Base-by-base conservation (phyloP, 306 rosid genomes). In the Malus fusca region DNA sequence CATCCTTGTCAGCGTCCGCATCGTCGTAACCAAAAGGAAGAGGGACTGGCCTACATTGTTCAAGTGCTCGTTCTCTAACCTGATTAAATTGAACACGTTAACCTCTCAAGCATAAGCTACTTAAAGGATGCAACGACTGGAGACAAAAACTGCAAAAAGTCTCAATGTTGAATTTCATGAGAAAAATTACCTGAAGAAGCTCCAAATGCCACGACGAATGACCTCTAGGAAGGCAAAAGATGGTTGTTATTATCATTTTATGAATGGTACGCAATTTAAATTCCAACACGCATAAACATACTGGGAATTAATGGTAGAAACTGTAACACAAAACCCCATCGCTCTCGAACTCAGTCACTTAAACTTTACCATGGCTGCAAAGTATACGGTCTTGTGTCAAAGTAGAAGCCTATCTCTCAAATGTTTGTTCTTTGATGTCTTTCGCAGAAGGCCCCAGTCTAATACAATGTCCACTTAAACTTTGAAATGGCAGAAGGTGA, bases 31-130 rank as follows among this genome's bases (percentile, higher is more conserved):
- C 75, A 72, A 91, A 91, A 71, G 92, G 96, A 85, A 84, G 88
- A 15, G 96, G 93, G 2, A 88, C 87, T 85, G 82, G 30, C 93
- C 96, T 19, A 89, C 96, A 55, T 91, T 89, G 87, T 91, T 88
- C 81, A 88, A 75, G 81, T 88, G 84, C 79, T 88, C 93, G 40
- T 91, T 91, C 85, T 91, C 96, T 88, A 88, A 75, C 85, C 91
- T 87, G 82, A 33, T 73, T 11, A 53, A 78, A 75, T 33, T 18
- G 33, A 35, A 33, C 60, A 18, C 22, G 22, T 42, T 40, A 17
- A 23, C 59, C 26, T 48, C 31, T 64, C 53, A 31, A 66, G 66
- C 53, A 69, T 21, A 17, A 72, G 40, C 37, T 22, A 52, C 52
- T 14, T 46, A 13, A 14, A 17, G 19, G 35, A 26, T 25, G 66